Conservation (phyloP, 2,329 filamentous ascomycete species). For the Aspergillus ibericus region DNA sequence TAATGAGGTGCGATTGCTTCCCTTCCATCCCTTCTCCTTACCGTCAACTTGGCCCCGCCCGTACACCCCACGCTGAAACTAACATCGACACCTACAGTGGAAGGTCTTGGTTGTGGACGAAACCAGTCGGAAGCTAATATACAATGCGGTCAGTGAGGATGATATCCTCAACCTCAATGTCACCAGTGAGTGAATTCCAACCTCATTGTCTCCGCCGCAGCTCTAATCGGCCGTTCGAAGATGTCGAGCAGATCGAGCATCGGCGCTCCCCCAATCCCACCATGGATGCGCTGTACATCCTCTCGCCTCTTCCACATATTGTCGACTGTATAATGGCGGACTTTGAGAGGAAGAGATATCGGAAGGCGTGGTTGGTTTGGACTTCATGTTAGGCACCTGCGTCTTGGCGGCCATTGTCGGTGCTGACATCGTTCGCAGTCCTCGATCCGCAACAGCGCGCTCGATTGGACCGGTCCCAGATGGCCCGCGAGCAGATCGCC, state of each 20-base stretch:
- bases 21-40: constrained; percentile 25
- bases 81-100: constrained; percentile 63
- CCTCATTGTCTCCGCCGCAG: constrained; percentile 9
- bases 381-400: constrained; percentile 58
- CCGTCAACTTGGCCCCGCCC: constrained; percentile 11
- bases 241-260: constrained; percentile 92
- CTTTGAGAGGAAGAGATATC: constrained; percentile 80
- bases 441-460: constrained; percentile 69
- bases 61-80: constrained; percentile 21
- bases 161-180: constrained; percentile 96
- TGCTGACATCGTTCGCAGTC: constrained; percentile 47
- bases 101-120: constrained; percentile 93
- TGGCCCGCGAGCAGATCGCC: constrained; percentile 71
- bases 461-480: constrained; percentile 70
- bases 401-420: background rate
- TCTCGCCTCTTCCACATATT: constrained; percentile 82
- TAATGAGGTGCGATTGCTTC: constrained; percentile 65
- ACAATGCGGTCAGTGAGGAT: constrained; percentile 91
- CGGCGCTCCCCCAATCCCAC: constrained; percentile 77
- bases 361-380: constrained; percentile 80
- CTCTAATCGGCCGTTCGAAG: constrained; percentile 47
- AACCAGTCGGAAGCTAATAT: constrained; percentile 76
- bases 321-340: constrained; percentile 94
- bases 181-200: constrained; percentile 61
- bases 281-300: constrained; percentile 92